Base-by-base conservation (phyloP, 495 filamentous ascomycete species). In the Pyrenula aspistea region DNA sequence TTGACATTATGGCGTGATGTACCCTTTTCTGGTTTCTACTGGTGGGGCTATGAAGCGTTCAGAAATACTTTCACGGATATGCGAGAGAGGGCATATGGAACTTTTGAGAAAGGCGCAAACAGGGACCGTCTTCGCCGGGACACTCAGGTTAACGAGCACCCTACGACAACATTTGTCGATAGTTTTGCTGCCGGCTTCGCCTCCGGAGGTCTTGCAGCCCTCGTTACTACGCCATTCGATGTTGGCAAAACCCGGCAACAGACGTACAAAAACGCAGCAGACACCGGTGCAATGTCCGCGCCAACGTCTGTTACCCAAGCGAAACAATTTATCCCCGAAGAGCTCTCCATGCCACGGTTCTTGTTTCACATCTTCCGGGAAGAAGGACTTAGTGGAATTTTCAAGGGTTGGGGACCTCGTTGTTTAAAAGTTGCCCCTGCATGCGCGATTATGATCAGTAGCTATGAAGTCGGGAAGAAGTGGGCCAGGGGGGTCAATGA, bases 401-500 rank as follows among this genome's bases (percentile, higher is more conserved):
- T 91, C 77, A 87, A 77, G 56, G 93, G 94, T 12, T 95, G 89
- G 86, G 85, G 86, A 19, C 89, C 93, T 0, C 76, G 93, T 36
- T 95, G 89, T 60, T 71, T 98, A 51, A 97, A 97, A 63, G 91
- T 97, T 3, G 91, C 93, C 11, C 93, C 93, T 1, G 90, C 91
- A 12, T 97, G 93, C 70, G 93, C 94, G n/a, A 96, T 98, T 63
- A 98, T 98, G 93, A 98, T 98, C 60, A 95, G 89, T 56, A 94
- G 83, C 56, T 98, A 97, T 63, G 93, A 98, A 70, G 78, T 97
- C 22, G 91, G 94, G 11, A 98, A 98, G 79, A 85, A 85, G 67
- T 85, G 86, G 68, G 92, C 93, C 4, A 73, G 80, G 56, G 79
- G 80, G 21, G 83, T 88, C 55, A 96, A 98, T 62, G 85, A 92